Evolutionary conservation across 805 yeast genomes (phyloP), one percentile per base, ranked within the genome.

Genomic region (Debaryomyces hansenii): DNA sequence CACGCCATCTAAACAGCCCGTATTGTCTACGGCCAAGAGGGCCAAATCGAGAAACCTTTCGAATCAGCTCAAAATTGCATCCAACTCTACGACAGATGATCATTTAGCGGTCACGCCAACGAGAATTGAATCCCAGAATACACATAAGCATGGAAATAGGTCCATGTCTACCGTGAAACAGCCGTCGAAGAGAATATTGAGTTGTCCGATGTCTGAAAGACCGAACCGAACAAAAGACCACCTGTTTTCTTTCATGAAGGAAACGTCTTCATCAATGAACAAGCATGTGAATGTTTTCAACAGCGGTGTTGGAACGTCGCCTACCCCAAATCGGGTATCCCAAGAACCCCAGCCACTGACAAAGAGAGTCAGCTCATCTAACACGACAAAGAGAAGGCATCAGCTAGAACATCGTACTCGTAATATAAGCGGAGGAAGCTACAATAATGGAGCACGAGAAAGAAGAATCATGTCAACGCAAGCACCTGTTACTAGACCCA

Each of bases 181-280:
- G 5, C 12, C 32, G 4, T 57, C 53, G 18, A 49, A 44, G 14
- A 20, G 63, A 42, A 47, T 49, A 27, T 32, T 50, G 15, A 54
- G 57, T 37, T 55, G 52, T 24, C 62, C 62, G 4, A 39, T 56
- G 47, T 45, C 59, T 3, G 62, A 57, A n/a, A 52, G 48, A 5
- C 40, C 55, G 7, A 39, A 7, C 16, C 47, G 47, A 39, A 63
- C 42, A 24, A 27, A 18, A 14, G 39, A 51, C n/a, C 53, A 50
- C 41, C 60, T 54, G 37, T 61, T 64, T 40, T 69, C 75, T 5
- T 72, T 72, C 48, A 72, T 72, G 77, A 58, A 60, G 35, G 73
- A 66, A 8, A 72, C 76, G 0, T 52, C 74, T 10, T 66, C 74
- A 2, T 70, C 76, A 1, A 53, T 63, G 15, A 67, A 70, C 46